phyloP scores from a whole-genome alignment of 139 green algal genomes.

The Chlamydomonas eustigma region DNA sequence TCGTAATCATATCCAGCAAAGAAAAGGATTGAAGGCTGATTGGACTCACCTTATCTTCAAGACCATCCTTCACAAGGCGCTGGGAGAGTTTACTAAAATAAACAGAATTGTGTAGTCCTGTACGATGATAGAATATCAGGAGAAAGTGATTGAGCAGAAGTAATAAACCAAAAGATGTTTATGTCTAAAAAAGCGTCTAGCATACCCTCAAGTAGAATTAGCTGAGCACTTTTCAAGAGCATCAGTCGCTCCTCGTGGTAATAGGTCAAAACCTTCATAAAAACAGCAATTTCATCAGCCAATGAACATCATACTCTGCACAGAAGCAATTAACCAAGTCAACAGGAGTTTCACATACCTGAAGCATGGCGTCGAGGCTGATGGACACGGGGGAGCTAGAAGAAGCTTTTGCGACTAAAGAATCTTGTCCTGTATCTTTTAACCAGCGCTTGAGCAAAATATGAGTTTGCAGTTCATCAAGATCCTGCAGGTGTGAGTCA shows the following conservation, averaged over 20 bases:
- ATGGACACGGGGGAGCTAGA: background rate
- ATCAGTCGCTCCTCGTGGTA: conserved; percentile 51
- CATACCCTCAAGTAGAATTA: conserved; percentile 49
- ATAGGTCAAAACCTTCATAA: conserved; percentile 28
- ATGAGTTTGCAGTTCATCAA: conserved; percentile 68
- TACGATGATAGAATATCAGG: no score
- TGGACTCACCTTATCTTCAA: conserved; percentile 41
- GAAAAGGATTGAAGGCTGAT: background rate
- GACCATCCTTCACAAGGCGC: conserved; percentile 20
- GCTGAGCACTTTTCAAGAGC: conserved; percentile 50
- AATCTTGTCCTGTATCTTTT: conserved; percentile 24
- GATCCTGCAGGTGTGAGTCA: conserved; percentile 22
- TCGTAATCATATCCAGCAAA: no score
- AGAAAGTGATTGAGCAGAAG: no score
- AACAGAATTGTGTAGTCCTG: no score
- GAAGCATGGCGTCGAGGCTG: conserved; percentile 7
- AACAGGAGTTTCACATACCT: background rate
- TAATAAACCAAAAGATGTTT: no score
- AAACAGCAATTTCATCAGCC: no score
- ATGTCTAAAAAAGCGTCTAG: no score
- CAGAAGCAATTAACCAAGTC: no score
- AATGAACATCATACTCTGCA: background rate
- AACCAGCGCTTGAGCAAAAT: conserved; percentile 61
- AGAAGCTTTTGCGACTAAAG: background rate
- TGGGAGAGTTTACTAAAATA: background rate